Conservation (phyloP, 768 basidiomycete species). For the Mycena polygramma region DNA sequence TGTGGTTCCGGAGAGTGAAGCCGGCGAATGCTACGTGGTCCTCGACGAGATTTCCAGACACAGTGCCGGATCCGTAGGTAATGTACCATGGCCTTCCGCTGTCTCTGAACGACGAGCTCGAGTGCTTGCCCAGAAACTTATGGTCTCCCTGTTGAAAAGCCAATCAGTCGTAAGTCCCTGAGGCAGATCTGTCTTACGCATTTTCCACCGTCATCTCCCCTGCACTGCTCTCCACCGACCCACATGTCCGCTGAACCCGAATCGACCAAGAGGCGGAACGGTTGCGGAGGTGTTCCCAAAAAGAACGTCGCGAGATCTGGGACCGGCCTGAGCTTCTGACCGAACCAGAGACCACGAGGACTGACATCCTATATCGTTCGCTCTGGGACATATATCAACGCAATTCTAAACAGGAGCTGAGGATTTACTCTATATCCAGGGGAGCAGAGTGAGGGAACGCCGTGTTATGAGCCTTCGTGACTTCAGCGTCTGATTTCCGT, state of each 20-base stretch:
- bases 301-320: conserved; percentile 48
- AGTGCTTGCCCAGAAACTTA: conserved; percentile 66
- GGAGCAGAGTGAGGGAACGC: conserved; percentile 57
- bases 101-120: conserved; percentile 70
- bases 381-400: conserved; percentile 45
- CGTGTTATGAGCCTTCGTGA: conserved; percentile 36
- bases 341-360: conserved; percentile 18
- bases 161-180: conserved; percentile 6
- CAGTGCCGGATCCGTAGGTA: conserved; percentile 70
- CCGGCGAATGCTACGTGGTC: conserved; percentile 74
- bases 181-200: conserved; percentile 36
- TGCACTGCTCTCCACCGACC: conserved; percentile 64
- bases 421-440: conserved; percentile 68
- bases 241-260: conserved; percentile 75
- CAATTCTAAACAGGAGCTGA: not conserved
- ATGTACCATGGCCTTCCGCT: conserved; percentile 63
- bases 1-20: conserved; percentile 62
- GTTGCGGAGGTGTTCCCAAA: conserved; percentile 62
- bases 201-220: conserved; percentile 44
- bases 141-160: conserved; percentile 60
- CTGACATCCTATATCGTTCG: conserved; percentile 65
- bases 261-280: conserved; percentile 69
- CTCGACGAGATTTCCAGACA: conserved; percentile 66
- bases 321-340: conserved; percentile 4
- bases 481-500: conserved; percentile 37